Conservation (phyloP, 352 stramenopile genomes). For the Pythium insidiosum region DNA sequence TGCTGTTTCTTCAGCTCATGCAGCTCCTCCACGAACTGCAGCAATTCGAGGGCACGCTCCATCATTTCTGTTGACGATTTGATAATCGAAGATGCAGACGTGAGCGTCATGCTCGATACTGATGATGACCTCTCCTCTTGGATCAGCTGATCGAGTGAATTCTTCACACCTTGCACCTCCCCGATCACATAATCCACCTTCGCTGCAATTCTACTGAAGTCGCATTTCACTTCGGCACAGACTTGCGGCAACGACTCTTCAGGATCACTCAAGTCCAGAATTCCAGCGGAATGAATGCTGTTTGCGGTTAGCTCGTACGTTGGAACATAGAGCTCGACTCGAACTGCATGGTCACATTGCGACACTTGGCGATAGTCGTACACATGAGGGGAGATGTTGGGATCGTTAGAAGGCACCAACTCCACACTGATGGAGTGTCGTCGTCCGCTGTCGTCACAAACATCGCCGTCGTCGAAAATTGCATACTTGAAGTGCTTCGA, state of each 20-base stretch:
- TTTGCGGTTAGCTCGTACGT: constrained; percentile 24
- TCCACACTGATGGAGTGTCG: constrained; percentile 42
- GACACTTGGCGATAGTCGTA: constrained; percentile 50
- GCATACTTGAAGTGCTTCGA: constrained; percentile 73
- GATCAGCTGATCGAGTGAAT: constrained; percentile 8
- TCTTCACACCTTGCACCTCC: constrained; percentile 26
- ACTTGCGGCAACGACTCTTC: constrained; percentile 44
- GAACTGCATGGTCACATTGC: constrained; percentile 44
- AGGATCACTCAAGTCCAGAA: constrained; percentile 56
- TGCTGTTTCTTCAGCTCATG: too few species aligned
- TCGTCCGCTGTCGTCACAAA: constrained; percentile 35
- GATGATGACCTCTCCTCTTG: constrained; percentile 12
- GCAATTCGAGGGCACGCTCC: constrained; percentile 43
- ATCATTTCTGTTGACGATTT: constrained; percentile 44
- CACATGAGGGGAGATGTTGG: constrained; percentile 25
- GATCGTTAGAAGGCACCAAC: constrained; percentile 35
- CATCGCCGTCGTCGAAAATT: constrained; percentile 67
- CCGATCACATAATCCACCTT: constrained; percentile 40
- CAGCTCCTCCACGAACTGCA: constrained; percentile 35
- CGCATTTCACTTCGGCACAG: constrained; percentile 67
- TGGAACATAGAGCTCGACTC: constrained; percentile 37
- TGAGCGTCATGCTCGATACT: constrained; percentile 45
- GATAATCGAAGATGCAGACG: constrained; percentile 43
- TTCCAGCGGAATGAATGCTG: constrained; percentile 56
- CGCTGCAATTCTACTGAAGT: constrained; percentile 38